Base-by-base conservation (phyloP, 2,329 filamentous ascomycete genomes). In the Verticillium klebahnii region DNA sequence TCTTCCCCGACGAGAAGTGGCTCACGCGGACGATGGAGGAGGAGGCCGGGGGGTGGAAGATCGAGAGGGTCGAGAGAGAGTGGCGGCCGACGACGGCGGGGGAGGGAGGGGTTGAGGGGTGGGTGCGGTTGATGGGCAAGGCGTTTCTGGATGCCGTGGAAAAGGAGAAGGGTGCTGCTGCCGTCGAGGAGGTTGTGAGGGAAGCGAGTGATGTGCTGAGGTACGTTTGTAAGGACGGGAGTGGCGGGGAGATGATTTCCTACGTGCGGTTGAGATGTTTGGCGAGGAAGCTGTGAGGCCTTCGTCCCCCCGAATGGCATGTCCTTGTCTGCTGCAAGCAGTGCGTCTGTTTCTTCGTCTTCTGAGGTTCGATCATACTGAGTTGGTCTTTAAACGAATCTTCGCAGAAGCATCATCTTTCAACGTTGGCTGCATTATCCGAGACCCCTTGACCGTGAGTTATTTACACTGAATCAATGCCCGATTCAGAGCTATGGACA, bases 1-100 rank as follows among this genome's bases (percentile, higher is more conserved):
- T 89, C 73, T 92, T 91, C 71, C 87, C 89, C 0, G 86, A 88
- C 65, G 85, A 87, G 68, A 71, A 66, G 0, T 89, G 86, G 86
- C 81, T 85, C 71, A 72, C 67, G 36, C 65, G 71, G 40, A 70
- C 77, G 45, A 68, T 79, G 63, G 75, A 82, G 64, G 70, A 77
- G 25, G 72, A 75, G 57, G 78, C 78, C 1, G 79, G 78, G 19
- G 81, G 80, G 29, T 83, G 79, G 73, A 69, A 71, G 61, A 73
- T 87, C 3, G 80, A 85, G 67, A 77, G 72, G 66, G 72, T 82
- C 0, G 88, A 92, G 76, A 71, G 80, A 23, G 87, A 89, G 74
- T 90, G 87, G 76, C 74, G 89, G 59, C 86, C 87, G 31, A 91
- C 88, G 31, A 77, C 74, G 25, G 78, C 80, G n/a, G 84, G 82